Conservation (phyloP, 1,284 basidiomycete genomes). For the Trichosporon sp. region DNA sequence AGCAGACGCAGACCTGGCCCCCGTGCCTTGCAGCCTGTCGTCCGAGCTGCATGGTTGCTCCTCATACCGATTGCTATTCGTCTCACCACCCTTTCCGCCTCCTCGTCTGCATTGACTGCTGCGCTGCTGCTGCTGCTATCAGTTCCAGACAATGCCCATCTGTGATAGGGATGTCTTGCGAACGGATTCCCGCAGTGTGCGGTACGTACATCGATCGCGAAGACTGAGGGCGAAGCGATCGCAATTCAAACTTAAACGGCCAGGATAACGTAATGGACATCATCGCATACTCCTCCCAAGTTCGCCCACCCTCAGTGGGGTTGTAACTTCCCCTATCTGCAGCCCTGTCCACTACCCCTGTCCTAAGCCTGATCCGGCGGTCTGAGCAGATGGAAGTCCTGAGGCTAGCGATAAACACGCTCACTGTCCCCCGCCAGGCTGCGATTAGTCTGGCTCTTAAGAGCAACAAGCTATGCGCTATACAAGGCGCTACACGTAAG, state of each 20-base stretch:
- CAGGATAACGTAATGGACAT: not conserved
- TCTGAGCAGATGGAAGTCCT: too few species aligned
- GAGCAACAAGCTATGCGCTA: not conserved
- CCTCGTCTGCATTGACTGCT: too few species aligned
- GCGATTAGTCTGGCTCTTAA: not conserved
- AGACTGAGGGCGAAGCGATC: not conserved
- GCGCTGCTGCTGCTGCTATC: not conserved
- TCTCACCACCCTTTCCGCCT: too few species aligned
- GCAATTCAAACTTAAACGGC: not conserved
- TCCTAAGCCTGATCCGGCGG: not conserved
- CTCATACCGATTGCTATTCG: too few species aligned
- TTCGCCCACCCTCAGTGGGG: not conserved
- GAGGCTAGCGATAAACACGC: not conserved
- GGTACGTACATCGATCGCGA: not conserved
- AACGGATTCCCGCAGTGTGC: not conserved
- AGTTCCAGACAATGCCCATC: not conserved
- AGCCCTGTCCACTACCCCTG: not conserved
- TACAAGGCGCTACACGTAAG: not conserved
- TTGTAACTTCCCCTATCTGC: not conserved
- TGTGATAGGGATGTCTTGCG: not conserved
- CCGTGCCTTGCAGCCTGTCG: not conserved
- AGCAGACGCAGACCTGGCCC: not conserved
- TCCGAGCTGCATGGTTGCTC: too few species aligned
- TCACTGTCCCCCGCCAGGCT: not conserved
- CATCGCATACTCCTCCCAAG: not conserved